Base-by-base conservation (phyloP, 2,329 filamentous ascomycete genomes). In the Colletotrichum lentis region DNA sequence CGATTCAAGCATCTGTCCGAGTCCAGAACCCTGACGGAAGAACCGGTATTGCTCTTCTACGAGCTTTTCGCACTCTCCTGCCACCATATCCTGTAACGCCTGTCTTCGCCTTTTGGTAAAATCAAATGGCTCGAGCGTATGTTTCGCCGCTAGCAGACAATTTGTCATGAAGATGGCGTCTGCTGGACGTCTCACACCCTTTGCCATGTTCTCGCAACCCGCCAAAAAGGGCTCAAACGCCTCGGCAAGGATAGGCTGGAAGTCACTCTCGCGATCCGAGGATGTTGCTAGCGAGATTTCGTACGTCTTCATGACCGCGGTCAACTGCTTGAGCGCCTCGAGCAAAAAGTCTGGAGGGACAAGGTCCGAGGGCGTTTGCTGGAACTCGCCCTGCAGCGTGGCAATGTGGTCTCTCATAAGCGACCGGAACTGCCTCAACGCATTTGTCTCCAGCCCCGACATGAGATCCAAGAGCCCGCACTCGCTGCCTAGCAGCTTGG, bases 151-250 rank as follows among this genome's bases (percentile, higher is more conserved):
- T 11, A 89, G 77, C 5, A 90, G 78, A 78, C 90, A 95, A 75
- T 96, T 96, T 69, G 93, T 84, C 8, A 86, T 82, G 74, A 95
- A 94, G 7, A 95, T 88, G 39, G 88, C 86, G 53, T 84, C 84
- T 10, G 85, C 84, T 0, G 90, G 90, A 1, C 84, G 76, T 3
- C 83, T 78, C 52, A 96, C 81, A 20, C 82, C 81, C 67, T 84
- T 85, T 14, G 90, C 85, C 74, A 96, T 86, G 64, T 88, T 89
- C 68, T 90, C 86, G 74, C 91, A 93, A n/a, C 88, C 89, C 16
- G 86, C 83, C 52, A 98, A 81, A 78, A 96, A 97, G 0, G 96
- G 95, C 72, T 97, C 92, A 43, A 98, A 88, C 0, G 93, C 90
- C 73, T 95, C 92, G 47, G 84, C 83, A 20, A 97, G 82, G 22